Conservation (phyloP, 2,329 filamentous ascomycete genomes). For the Canariomyces notabilis region DNA sequence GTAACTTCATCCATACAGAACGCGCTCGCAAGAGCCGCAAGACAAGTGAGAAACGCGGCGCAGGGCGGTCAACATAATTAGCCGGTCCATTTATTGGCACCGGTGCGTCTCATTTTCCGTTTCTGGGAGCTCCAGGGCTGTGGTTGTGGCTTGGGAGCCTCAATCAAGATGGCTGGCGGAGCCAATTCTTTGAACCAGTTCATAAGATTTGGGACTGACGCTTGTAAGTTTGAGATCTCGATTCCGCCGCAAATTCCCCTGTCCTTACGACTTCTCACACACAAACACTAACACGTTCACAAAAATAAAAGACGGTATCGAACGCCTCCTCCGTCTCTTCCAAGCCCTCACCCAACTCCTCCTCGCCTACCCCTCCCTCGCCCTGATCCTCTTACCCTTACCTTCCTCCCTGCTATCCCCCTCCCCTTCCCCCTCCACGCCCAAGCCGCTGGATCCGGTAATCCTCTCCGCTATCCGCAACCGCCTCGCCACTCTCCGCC, state of each 20-base stretch:
- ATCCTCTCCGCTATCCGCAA: constrained; percentile 31
- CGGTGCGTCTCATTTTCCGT: too few species aligned
- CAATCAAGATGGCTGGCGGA: constrained; percentile 1
- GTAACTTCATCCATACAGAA: too few species aligned
- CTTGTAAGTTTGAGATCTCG: constrained; percentile 12
- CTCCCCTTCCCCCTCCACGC: constrained; percentile 32
- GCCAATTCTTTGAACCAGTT: constrained; percentile 32
- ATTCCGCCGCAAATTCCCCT: neutral
- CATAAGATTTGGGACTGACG: constrained; percentile 33
- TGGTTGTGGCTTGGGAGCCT: too few species aligned
- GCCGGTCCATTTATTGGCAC: too few species aligned
- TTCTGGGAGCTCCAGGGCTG: too few species aligned
- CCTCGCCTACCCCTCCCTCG: constrained; percentile 29
- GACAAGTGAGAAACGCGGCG: too few species aligned
- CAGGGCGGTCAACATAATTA: too few species aligned
- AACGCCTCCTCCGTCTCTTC: constrained; percentile 52
- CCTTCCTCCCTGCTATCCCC: constrained; percentile 1
- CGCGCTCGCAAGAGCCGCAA: too few species aligned
- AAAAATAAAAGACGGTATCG: constrained; percentile 50
- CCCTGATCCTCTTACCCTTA: neutral
- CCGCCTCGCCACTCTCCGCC: constrained; percentile 47
- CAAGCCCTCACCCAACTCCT: constrained; percentile 43
- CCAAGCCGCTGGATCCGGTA: constrained; percentile 20
- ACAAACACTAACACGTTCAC: neutral
- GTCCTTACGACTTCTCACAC: neutral